A percentile compares a stretch with the other conserved stretches of the same genome.
phyloP scores from a whole-genome alignment of 176 grass and related monocot genomes.

The Juncus effusus region DNA sequence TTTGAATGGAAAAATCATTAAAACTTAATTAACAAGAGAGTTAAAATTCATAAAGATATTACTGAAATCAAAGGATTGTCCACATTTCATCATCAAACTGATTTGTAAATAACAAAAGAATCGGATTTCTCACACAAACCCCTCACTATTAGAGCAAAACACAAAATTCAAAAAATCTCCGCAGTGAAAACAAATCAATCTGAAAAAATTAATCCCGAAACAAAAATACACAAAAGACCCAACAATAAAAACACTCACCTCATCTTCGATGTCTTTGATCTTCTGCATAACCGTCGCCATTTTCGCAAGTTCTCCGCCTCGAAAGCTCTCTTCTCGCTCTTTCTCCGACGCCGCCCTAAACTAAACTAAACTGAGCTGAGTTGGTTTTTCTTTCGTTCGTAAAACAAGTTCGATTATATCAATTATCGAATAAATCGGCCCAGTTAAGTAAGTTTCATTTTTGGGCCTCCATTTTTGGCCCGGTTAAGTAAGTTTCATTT shows the following conservation, averaged over 20 bases:
- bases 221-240: too few species aligned
- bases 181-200: too few species aligned
- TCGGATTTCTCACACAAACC: too few species aligned
- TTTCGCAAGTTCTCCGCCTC: neutral
- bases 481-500: too few species aligned
- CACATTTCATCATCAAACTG: too few species aligned
- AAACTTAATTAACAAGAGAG: neutral
- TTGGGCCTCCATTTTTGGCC: too few species aligned
- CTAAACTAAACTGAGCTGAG: constrained; percentile 1
- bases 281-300: constrained; percentile 99
- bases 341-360: neutral
- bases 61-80: neutral
- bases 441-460: too few species aligned
- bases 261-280: constrained; percentile 99
- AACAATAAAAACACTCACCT: constrained; percentile 36
- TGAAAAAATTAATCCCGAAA: too few species aligned
- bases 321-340: neutral
- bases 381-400: neutral
- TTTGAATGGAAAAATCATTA: neutral
- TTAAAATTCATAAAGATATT: constrained; percentile 1
- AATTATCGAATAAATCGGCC: too few species aligned
- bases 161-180: too few species aligned
- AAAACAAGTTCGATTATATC: neutral
- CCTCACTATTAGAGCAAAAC: too few species aligned
- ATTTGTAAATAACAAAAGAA: too few species aligned